phyloP scores from a whole-genome alignment of 2,329 filamentous ascomycete genomes.

The Colletotrichum sp. region DNA sequence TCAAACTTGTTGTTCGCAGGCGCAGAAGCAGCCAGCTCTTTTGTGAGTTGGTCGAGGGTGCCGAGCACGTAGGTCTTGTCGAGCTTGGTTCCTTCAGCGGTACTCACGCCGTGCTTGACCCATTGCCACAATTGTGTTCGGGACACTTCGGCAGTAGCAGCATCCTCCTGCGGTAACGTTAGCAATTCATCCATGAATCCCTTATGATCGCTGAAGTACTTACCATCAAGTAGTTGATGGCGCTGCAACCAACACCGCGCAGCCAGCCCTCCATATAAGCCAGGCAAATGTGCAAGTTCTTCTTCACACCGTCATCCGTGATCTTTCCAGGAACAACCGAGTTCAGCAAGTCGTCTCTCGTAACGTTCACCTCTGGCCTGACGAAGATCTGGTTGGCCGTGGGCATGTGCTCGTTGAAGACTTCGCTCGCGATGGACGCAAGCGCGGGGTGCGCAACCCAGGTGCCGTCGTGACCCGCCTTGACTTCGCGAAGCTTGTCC shows the following conservation, averaged over 20 bases:
- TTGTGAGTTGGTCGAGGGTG: slow-evolving; percentile 67
- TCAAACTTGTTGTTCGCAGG: slow-evolving; percentile 23
- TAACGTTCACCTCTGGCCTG: slow-evolving; percentile 78
- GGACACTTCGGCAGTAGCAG: slow-evolving; percentile 87
- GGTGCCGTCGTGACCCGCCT: slow-evolving; percentile 85
- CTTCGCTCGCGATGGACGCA: slow-evolving; percentile 78
- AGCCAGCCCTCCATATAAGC: slow-evolving; percentile 95
- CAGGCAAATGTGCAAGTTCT: slow-evolving; percentile 89
- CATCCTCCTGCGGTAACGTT: slow-evolving; percentile 65
- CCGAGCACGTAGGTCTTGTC: slow-evolving; percentile 83
- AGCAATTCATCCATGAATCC: background rate
- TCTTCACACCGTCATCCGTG: slow-evolving; percentile 86
- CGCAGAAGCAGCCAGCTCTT: slow-evolving; percentile 4
- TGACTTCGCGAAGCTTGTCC: slow-evolving; percentile 88
- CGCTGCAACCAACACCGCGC: slow-evolving; percentile 86
- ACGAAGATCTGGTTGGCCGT: slow-evolving; percentile 89
- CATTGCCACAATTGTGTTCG: slow-evolving; percentile 90
- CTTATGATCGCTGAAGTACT: background rate
- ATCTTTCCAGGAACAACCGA: slow-evolving; percentile 87
- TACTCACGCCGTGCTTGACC: slow-evolving; percentile 70
- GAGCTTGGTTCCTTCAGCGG: slow-evolving; percentile 80
- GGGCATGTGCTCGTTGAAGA: slow-evolving; percentile 94
- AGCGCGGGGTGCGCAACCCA: slow-evolving; percentile 92
- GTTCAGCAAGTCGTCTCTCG: slow-evolving; percentile 83
- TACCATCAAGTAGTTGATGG: slow-evolving; percentile 87